Conservation (phyloP, 1,284 basidiomycete genomes). For the Heliocybe sulcata region DNA sequence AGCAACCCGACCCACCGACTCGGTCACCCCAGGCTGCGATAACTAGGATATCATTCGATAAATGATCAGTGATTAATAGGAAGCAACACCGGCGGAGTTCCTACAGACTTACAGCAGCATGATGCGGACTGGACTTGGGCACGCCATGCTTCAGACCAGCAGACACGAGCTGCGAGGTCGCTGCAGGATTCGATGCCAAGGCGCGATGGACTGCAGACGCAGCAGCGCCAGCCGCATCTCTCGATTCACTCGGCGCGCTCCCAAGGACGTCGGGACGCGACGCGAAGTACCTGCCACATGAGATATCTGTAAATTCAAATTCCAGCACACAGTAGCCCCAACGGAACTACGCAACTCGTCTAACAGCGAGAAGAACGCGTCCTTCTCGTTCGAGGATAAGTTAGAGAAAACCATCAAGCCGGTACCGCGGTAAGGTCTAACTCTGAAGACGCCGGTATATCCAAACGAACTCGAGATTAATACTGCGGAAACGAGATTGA, state of each 20-base stretch:
- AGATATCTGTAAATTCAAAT: neutral
- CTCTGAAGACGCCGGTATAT: too few relatives aligned
- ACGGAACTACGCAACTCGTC: conserved; percentile 50
- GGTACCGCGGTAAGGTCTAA: neutral
- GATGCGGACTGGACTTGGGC: conserved; percentile 21
- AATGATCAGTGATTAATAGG: conserved; percentile 1
- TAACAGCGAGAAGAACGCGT: conserved; percentile 70
- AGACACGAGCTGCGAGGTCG: conserved; percentile 32
- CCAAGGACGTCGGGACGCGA: conserved; percentile 61
- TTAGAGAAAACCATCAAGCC: conserved; percentile 60
- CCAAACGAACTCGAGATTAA: too few relatives aligned
- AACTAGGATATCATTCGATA: conserved; percentile 17
- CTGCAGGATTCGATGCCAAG: conserved; percentile 35
- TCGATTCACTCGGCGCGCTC: conserved; percentile 8
- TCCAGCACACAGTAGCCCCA: neutral
- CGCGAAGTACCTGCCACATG: conserved; percentile 55
- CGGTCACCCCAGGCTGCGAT: conserved; percentile 26
- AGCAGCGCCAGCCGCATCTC: conserved; percentile 8
- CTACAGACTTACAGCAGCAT: conserved; percentile 20
- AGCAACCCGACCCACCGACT: conserved; percentile 40
- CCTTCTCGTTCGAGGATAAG: conserved; percentile 57
- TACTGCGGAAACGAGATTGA: too few relatives aligned
- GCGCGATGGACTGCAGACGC: conserved; percentile 42
- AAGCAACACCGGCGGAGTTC: neutral
- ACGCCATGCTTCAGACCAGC: conserved; percentile 30